Conservation (phyloP, 345 rosid species). For the Arabidopsis arenosa region DNA sequence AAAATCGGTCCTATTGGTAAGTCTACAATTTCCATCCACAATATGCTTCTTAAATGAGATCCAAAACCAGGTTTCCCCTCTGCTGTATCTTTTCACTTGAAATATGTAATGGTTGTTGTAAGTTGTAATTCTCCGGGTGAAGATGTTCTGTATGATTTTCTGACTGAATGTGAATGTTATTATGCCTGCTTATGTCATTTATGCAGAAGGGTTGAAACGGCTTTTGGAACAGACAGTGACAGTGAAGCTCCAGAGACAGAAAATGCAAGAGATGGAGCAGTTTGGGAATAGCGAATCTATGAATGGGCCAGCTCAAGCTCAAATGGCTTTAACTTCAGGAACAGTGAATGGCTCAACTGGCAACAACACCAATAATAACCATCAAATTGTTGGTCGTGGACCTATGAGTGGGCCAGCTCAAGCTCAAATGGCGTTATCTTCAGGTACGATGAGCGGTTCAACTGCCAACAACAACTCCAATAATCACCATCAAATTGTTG, state of each 20-base stretch:
- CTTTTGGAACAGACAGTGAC: slow-evolving; percentile 31
- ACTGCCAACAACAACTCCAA: slow-evolving; percentile 38
- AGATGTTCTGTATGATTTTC: neutral
- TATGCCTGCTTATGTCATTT: slow-evolving; percentile 3
- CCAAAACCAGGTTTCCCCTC: slow-evolving; percentile 7
- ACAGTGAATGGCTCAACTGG: slow-evolving; percentile 31
- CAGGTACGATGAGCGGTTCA: slow-evolving; percentile 33
- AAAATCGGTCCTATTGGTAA: slow-evolving; percentile 89
- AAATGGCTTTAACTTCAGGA: slow-evolving; percentile 36
- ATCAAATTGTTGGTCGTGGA: slow-evolving; percentile 12
- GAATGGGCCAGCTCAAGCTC: slow-evolving; percentile 40
- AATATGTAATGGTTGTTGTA: neutral
- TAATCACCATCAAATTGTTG: slow-evolving; percentile 30
- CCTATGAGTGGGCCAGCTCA: slow-evolving; percentile 31
- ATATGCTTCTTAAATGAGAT: slow-evolving; percentile 9
- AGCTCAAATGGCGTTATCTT: slow-evolving; percentile 38
- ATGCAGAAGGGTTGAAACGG: slow-evolving; percentile 41
- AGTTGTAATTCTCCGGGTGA: slow-evolving; percentile 5
- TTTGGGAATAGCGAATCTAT: slow-evolving; percentile 19
- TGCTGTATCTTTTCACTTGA: neutral
- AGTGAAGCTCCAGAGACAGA: slow-evolving; percentile 41
- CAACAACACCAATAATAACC: slow-evolving; percentile 8
- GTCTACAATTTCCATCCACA: slow-evolving; percentile 5
- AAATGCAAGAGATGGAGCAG: slow-evolving; percentile 43
- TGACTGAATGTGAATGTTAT: neutral